These are phyloP conservation scores for Penicillium waksmanii DNA, from an alignment of 495 filamentous ascomycete species.

Conservation along the genomic window DNA sequence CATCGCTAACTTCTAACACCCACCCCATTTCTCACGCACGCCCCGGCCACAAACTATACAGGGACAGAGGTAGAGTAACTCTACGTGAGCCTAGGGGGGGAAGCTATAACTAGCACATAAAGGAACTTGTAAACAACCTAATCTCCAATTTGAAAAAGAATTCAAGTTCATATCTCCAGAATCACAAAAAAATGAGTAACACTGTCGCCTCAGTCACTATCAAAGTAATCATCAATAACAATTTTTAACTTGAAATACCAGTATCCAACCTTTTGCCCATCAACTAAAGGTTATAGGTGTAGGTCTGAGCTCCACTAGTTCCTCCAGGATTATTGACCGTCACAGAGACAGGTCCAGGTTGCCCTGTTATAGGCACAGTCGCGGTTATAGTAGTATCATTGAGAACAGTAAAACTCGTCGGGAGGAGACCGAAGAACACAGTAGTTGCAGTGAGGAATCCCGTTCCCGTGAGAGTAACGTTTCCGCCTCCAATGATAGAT, in stretches of 20 bases:
- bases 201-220: too few species aligned
- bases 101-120: too few species aligned
- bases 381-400: constrained; percentile 5
- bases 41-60: too few species aligned
- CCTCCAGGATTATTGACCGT: constrained; percentile 5
- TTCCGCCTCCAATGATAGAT: not conserved
- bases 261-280: too few species aligned
- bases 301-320: constrained; percentile 6
- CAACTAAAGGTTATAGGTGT: not conserved
- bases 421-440: constrained; percentile 3
- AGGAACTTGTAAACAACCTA: too few species aligned
- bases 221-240: too few species aligned
- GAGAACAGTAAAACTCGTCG: constrained; percentile 5
- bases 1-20: not conserved
- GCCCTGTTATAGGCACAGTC: not conserved
- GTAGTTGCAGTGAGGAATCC: constrained; percentile 3
- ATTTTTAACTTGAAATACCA: too few species aligned
- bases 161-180: too few species aligned
- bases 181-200: too few species aligned
- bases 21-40: not conserved
- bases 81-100: too few species aligned
- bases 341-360: constrained; percentile 1
- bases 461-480: constrained; percentile 3
- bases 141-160: too few species aligned
- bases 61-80: too few species aligned